Evolutionary conservation across 2,329 filamentous ascomycete genomes (phyloP).

Genomic region (Acephala macrosclerotiorum): DNA sequence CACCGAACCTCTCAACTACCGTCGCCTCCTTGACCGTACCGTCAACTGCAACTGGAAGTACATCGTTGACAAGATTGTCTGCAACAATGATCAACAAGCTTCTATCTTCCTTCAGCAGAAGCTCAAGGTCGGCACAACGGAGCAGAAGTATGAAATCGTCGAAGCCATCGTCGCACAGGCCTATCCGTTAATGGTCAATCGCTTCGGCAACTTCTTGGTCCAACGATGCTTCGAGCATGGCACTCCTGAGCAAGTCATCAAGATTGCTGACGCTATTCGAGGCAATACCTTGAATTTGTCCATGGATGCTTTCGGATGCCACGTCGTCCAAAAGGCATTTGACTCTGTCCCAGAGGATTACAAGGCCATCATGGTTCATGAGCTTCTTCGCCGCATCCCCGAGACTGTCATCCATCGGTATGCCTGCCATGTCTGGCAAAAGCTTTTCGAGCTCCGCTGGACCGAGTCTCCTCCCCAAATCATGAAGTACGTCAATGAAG

Average conservation of each 20-base stretch:
- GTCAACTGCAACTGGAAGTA: constrained; percentile 99
- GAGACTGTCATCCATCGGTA: constrained; percentile 99
- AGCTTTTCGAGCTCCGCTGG: constrained; percentile 98
- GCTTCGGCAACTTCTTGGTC: constrained; percentile 97
- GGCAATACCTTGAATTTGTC: constrained; percentile 93
- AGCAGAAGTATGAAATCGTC: constrained; percentile 97
- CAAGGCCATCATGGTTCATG: constrained; percentile 99
- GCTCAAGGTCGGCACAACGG: constrained; percentile 91
- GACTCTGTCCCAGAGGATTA: constrained; percentile 97
- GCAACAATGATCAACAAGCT: constrained; percentile 98
- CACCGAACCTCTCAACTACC: constrained; percentile 94
- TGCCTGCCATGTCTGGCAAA: constrained; percentile 99
- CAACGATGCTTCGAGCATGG: constrained; percentile 99
- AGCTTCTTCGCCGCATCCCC: constrained; percentile 91
- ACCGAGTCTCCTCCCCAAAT: constrained; percentile 93
- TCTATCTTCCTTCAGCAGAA: constrained; percentile 99
- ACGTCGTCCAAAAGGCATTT: constrained; percentile 98
- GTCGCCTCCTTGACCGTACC: constrained; percentile 91
- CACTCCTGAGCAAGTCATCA: constrained; percentile 90
- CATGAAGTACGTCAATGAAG: constrained; percentile 98
- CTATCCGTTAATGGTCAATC: constrained; percentile 96
- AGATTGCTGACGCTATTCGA: constrained; percentile 92
- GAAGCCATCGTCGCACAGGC: constrained; percentile 95
- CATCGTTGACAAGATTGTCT: constrained; percentile 99
- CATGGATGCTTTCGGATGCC: constrained; percentile 98